phyloP scores from a whole-genome alignment of 2,329 filamentous ascomycete genomes.

The Pyrenophora graminea region DNA sequence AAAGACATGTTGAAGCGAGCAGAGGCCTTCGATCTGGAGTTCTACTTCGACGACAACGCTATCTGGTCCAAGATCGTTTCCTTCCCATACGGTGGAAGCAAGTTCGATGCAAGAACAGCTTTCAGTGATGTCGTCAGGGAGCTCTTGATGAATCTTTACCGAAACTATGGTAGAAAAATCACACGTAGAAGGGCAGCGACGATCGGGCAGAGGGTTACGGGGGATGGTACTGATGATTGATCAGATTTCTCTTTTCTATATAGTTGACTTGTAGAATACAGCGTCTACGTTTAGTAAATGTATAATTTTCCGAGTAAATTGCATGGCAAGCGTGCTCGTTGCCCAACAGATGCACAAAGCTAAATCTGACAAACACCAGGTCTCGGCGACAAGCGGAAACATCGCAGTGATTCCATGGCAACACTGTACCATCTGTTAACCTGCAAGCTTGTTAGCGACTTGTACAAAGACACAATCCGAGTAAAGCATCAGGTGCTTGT shows the following conservation, averaged over 20 bases:
- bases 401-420: too few species aligned
- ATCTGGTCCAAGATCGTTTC: constrained; percentile 36
- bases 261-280: not conserved
- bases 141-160: constrained; percentile 37
- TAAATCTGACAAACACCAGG: too few species aligned
- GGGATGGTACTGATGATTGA: constrained; percentile 5
- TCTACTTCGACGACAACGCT: constrained; percentile 37
- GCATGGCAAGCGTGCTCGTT: too few species aligned
- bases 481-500: constrained; percentile 19
- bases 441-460: constrained; percentile 32
- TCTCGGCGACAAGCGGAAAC: too few species aligned
- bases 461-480: constrained; percentile 1
- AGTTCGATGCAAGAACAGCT: constrained; percentile 35
- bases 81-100: constrained; percentile 42
- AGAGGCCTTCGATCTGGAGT: constrained; percentile 39
- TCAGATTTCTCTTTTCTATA: not conserved
- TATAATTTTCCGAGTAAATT: too few species aligned
- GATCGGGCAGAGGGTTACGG: constrained; percentile 2
- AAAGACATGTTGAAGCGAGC: constrained; percentile 40
- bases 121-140: constrained; percentile 34
- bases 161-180: constrained; percentile 41
- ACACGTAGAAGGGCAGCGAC: constrained; percentile 21
- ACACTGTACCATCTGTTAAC: not conserved
- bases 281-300: too few species aligned
- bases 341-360: too few species aligned